Evolutionary conservation across 2,329 filamentous ascomycete genomes (phyloP), one percentile per base, ranked within the genome.

Genomic region (Alternaria brassicae): DNA sequence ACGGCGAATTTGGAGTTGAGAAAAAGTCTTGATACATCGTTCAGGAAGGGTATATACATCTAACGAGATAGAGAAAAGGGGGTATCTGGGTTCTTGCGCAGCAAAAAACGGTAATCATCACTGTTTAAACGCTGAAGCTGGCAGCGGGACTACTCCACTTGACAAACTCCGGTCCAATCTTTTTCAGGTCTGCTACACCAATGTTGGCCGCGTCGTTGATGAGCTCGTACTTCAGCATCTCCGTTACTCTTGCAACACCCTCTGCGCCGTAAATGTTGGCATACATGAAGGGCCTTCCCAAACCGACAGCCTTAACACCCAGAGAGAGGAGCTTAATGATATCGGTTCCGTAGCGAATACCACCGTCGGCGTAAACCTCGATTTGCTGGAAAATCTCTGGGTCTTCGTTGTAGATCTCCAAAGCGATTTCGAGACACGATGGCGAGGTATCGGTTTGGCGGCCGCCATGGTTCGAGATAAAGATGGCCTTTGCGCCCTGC

Each of bases 361-460:
- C 78, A 4, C 78, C 77, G 45, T 80, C 78, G 6, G 75, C 77
- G 48, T 73, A 78, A 7, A 81, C 76, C 48, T 80, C 79, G 15
- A 78, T 66, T 53, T 79, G 62, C 47, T 72, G 64, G 63, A 80
- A 79, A 17, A 81, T 72, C 15, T 77, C 72, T 0, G 78, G 78
- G 15, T 70, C 76, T 13, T 74, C 57, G n/a, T 86, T 88, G 75
- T 91, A 89, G 53, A 92, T 89, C 61, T 92, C 91, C 8, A 91
- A 85, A 4, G 90, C 90, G 50, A 94, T 87, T 69, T 95, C 91
- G 10, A 90, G 87, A 1, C 89, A 86, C 0, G 85, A 89, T 0
- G 89, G 88, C 3, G 84, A 81, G n/a, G 82, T 47, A 75, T 80
- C 78, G 51, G 78, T 69, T 47, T 77, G 74, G 45, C 79, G 72